Evolutionary conservation across 164 flowering plant genomes (phyloP), one percentile per base, ranked within the genome.

Genomic region (Aristolochia californica): DNA sequence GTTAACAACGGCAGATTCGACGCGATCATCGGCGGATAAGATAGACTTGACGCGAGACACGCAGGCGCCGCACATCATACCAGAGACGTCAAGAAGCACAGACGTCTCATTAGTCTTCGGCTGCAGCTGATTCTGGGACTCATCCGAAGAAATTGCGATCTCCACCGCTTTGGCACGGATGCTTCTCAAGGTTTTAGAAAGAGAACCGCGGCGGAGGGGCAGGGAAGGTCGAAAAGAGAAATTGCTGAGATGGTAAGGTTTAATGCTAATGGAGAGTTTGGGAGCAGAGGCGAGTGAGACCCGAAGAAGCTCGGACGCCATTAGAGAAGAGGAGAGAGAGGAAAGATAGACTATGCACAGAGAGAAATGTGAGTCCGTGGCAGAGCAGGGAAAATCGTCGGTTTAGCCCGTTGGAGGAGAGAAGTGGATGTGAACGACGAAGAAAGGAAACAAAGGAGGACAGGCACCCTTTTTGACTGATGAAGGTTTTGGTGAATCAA

Each of bases 21-120:
- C 96, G 12, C 94, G 79, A 0, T 73, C 83, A 56, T 91, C 98
- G 45, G 87, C 57, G 18, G 85, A 59, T 22, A 91, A 62, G 20
- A 87, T 69, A 54, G 86, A 68, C 68, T 81, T 87, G 68, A 91
- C 98, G 30, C 98, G 84, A 26, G 98, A 68, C 2, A 77, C 94
- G 74, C 98, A 91, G 9, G 78, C 84, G n/a, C 91, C 98, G 78
- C 96, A 91, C 98, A 91, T 87, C 98, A 91, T 91, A 14, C 98
- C 96, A 30, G 78, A 43, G 45, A 91, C 96, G 21, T 87, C 98
- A 11, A 91, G 86, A 8, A 91, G 83, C 13, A 85, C 54, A 45
- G 83, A 71, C 20, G 25, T 52, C 7, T 73, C 70, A 1, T 45
- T 44, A 13, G 18, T 25, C 43, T 30, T 14, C 47, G 20, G 70